Evolutionary conservation across 2,329 filamentous ascomycete species (phyloP).

Genomic region (Endoconidiophora polonica): DNA sequence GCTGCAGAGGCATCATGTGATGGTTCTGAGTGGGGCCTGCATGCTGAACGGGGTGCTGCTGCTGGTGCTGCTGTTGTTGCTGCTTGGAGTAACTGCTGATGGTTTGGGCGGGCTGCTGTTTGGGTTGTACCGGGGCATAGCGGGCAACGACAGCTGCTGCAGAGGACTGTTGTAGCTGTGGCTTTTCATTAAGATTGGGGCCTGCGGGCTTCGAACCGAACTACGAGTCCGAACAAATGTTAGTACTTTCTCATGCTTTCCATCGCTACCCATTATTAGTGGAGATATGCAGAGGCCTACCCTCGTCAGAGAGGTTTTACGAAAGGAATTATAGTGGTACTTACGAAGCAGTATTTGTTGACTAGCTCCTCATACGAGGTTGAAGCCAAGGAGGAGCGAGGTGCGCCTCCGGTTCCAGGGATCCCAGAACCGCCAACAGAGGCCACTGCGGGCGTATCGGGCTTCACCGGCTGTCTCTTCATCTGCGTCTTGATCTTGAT

Average conservation of each 20-base stretch:
- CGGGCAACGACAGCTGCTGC: not conserved
- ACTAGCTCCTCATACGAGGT: slow-evolving; percentile 92
- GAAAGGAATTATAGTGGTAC: slow-evolving; percentile 27
- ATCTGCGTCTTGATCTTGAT: slow-evolving; percentile 5
- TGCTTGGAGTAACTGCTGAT: not conserved
- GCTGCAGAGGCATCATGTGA: slow-evolving; percentile 24
- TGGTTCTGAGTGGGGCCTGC: slow-evolving; percentile 27
- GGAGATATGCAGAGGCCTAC: too few relatives aligned
- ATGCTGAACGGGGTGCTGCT: slow-evolving; percentile 15
- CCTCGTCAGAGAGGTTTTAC: not conserved
- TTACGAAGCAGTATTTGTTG: slow-evolving; percentile 99
- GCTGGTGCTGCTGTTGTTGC: not conserved
- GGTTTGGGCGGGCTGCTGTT: not conserved
- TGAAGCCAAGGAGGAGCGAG: slow-evolving; percentile 50
- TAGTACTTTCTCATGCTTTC: slow-evolving; percentile 4
- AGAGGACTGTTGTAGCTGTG: not conserved
- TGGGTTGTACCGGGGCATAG: not conserved
- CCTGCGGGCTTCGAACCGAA: slow-evolving; percentile 12
- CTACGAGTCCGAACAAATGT: slow-evolving; percentile 15
- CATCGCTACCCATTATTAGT: too few relatives aligned
- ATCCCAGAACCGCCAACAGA: not conserved
- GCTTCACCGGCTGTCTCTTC: slow-evolving; percentile 87
- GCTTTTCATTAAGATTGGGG: slow-evolving; percentile 1
- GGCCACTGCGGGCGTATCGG: slow-evolving; percentile 10
- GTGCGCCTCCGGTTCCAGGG: slow-evolving; percentile 30